A percentile compares a stretch with the other conserved stretches of the same genome.
These are phyloP conservation scores for Termitomyces sp. DNA, from an alignment of 768 basidiomycete genomes.

Conservation along the genomic window DNA sequence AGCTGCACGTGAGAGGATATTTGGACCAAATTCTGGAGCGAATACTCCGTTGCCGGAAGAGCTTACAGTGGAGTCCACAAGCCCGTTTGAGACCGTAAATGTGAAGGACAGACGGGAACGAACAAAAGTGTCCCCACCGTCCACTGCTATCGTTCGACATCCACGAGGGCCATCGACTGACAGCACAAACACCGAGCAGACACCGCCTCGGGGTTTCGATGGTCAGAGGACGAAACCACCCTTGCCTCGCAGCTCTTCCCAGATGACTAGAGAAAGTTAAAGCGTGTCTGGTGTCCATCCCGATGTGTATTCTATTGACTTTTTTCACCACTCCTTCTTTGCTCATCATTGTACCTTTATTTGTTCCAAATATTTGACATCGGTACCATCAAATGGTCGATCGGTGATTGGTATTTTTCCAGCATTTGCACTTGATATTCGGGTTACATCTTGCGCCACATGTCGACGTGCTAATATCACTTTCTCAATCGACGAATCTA, in stretches of 20 bases:
- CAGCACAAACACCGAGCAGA: background rate
- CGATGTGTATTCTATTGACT: background rate
- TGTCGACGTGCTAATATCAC: too few relatives aligned
- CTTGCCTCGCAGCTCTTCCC: background rate
- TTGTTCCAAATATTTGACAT: background rate
- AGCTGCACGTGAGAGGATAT: slow-evolving; percentile 70
- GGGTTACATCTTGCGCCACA: too few relatives aligned
- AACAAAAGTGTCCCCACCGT: background rate
- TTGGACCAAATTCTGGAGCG: slow-evolving; percentile 30
- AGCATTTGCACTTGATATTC: background rate
- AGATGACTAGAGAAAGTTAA: background rate
- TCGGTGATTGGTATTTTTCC: background rate
- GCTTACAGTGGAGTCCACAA: background rate
- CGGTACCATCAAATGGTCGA: background rate
- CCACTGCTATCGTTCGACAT: slow-evolving; percentile 18
- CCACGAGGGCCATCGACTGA: slow-evolving; percentile 13
- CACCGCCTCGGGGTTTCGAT: slow-evolving; percentile 17
- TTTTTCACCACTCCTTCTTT: background rate
- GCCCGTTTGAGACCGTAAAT: background rate
- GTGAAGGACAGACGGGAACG: slow-evolving; percentile 4
- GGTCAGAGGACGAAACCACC: slow-evolving; percentile 14
- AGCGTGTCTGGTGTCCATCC: background rate
- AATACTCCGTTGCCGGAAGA: background rate
- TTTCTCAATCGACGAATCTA: too few relatives aligned
- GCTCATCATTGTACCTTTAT: background rate